A percentile compares a stretch with the other conserved stretches of the same genome.
Evolutionary conservation across 2,329 filamentous ascomycete genomes (phyloP).

Genomic region (Cylindrodendrum hubeiense): DNA sequence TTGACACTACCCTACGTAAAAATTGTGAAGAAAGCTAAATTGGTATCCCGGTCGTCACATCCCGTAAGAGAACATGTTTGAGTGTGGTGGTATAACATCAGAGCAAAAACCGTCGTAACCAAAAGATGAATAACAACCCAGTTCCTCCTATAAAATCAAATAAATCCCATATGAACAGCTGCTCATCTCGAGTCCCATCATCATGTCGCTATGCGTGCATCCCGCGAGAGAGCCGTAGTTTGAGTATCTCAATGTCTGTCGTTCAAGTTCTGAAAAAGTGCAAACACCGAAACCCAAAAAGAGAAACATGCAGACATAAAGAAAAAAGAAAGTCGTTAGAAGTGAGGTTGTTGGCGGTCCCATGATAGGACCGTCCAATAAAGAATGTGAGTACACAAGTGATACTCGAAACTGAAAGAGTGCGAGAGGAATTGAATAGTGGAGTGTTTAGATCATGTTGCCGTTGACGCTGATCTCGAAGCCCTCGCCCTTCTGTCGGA

Average conservation of each 20-base stretch:
- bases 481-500: constrained; percentile 86
- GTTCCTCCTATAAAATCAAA: constrained; percentile 16
- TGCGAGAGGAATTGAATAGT: constrained; percentile 4
- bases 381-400: constrained; percentile 11
- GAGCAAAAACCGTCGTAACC: constrained; percentile 4
- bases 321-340: constrained; percentile 12
- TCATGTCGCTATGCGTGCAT: constrained; percentile 45
- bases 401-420: not conserved
- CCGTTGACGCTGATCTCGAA: constrained; percentile 88
- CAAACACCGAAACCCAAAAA: constrained; percentile 23
- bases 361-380: not conserved
- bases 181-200: constrained; percentile 44
- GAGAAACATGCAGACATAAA: constrained; percentile 18
- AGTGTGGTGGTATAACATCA: constrained; percentile 27
- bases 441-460: constrained; percentile 71
- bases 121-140: constrained; percentile 7
- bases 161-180: constrained; percentile 33
- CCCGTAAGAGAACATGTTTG: constrained; percentile 24
- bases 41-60: constrained; percentile 41
- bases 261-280: constrained; percentile 38
- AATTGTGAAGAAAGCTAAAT: constrained; percentile 34
- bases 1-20: constrained; percentile 16
- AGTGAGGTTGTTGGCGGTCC: not conserved
- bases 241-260: constrained; percentile 39
- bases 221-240: constrained; percentile 44